phyloP scores from a whole-genome alignment of 1,284 basidiomycete species.

The Peniophora sp. region DNA sequence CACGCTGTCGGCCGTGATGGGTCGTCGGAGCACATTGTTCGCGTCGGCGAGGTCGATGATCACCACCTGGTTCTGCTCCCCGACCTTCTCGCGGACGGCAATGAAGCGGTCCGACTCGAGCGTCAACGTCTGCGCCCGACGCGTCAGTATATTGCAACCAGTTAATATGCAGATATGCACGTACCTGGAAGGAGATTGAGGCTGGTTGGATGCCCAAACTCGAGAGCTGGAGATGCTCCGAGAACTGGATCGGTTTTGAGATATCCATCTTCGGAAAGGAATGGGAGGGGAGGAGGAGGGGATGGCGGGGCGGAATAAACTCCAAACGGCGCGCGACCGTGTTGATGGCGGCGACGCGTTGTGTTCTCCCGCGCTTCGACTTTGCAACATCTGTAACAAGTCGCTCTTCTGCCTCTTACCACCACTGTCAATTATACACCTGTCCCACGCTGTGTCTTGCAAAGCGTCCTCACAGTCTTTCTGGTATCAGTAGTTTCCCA shows the following conservation, averaged over 20 bases:
- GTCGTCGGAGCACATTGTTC: constrained; percentile 93
- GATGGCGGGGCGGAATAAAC: too few relatives aligned
- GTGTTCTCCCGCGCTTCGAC: too few relatives aligned
- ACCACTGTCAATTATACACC: too few relatives aligned
- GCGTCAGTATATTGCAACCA: constrained; percentile 8
- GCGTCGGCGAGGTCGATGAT: constrained; percentile 95
- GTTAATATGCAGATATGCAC: too few relatives aligned
- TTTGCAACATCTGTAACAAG: too few relatives aligned
- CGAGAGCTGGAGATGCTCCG: constrained; percentile 89
- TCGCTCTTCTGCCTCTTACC: too few relatives aligned
- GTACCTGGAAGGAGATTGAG: constrained; percentile 94
- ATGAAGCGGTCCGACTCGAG: constrained; percentile 98
- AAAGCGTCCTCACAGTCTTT: too few relatives aligned
- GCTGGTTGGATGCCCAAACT: constrained; percentile 94
- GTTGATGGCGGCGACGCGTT: too few relatives aligned
- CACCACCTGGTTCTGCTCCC: constrained; percentile 92
- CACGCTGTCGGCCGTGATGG: constrained; percentile 95
- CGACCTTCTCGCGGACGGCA: constrained; percentile 84
- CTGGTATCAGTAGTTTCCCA: too few relatives aligned
- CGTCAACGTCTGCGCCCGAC: constrained; percentile 62
- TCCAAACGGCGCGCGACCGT: too few relatives aligned
- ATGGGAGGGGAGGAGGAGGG: not conserved
- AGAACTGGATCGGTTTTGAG: constrained; percentile 74
- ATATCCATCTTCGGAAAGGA: constrained; percentile 26
- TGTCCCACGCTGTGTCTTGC: too few relatives aligned